Percentiles rank a stretch among this genome's conserved stretches.
These are phyloP conservation scores for Hypomyces perniciosus DNA, from an alignment of 2,329 filamentous ascomycete genomes.

Conservation along the genomic window DNA sequence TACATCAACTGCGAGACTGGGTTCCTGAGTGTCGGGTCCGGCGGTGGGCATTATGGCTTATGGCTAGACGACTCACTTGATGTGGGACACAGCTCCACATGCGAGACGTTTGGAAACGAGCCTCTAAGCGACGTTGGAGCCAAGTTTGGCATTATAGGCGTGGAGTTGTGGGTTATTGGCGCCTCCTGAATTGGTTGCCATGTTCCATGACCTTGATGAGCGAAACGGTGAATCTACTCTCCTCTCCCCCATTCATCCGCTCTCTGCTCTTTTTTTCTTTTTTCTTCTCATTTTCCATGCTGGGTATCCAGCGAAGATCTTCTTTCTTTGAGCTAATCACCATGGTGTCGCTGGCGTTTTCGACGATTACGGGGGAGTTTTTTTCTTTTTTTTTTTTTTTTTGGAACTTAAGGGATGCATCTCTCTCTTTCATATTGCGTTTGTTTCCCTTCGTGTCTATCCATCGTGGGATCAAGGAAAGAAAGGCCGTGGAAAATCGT, in stretches of 20 bases:
- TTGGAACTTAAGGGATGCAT: no score
- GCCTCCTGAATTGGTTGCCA: constrained; percentile 21
- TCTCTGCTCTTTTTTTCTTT: constrained; percentile 2
- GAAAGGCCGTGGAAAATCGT: no score
- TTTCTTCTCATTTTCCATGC: neutral
- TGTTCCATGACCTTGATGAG: neutral
- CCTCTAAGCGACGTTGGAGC: constrained; percentile 85
- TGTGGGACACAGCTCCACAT: constrained; percentile 73
- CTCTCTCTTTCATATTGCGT: no score
- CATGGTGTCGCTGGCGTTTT: no score
- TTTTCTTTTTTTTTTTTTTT: no score
- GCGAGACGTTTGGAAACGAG: constrained; percentile 93
- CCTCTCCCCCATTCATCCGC: neutral
- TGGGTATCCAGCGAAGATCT: no score
- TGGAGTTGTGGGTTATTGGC: constrained; percentile 91
- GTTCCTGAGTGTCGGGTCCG: constrained; percentile 82
- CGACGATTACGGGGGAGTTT: no score
- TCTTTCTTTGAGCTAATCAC: no score
- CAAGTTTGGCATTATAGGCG: constrained; percentile 85
- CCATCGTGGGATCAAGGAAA: no score
- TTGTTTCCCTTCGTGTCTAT: no score
- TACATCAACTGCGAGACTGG: constrained; percentile 86
- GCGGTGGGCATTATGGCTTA: constrained; percentile 82
- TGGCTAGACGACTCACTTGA: constrained; percentile 88
- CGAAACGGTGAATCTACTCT: neutral